Conservation (phyloP, 192 early-diverging fungal species). For the Coemansia sp. region DNA sequence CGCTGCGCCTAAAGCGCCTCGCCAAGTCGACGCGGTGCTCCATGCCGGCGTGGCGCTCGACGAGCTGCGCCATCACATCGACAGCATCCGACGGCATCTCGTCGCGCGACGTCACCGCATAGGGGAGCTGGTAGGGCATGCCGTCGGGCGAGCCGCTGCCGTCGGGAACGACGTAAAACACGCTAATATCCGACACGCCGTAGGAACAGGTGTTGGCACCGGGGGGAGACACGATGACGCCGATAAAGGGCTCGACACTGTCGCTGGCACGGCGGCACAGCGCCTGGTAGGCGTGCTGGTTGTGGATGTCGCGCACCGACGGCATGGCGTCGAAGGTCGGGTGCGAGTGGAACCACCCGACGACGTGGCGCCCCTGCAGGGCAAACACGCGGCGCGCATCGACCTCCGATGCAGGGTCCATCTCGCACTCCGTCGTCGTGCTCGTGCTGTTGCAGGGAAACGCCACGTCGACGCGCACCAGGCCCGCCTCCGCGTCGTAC, state of each 20-base stretch:
- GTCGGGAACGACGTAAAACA: slow-evolving; percentile 11
- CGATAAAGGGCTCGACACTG: slow-evolving; percentile 85
- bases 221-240: slow-evolving; percentile 85
- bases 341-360: slow-evolving; percentile 98
- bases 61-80: slow-evolving; percentile 55
- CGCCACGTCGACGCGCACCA: slow-evolving; percentile 62
- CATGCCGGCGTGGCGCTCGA: slow-evolving; percentile 60
- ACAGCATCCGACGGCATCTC: slow-evolving; percentile 55
- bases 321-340: slow-evolving; percentile 91
- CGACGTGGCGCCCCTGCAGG: slow-evolving; percentile 60
- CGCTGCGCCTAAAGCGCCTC: slow-evolving; percentile 51
- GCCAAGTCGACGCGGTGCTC: slow-evolving; percentile 60
- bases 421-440: slow-evolving; percentile 90
- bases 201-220: slow-evolving; percentile 47
- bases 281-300: slow-evolving; percentile 83
- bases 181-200: slow-evolving; percentile 42
- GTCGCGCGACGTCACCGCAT: slow-evolving; percentile 51
- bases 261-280: slow-evolving; percentile 64
- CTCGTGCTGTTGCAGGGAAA: slow-evolving; percentile 83
- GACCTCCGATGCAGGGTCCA: slow-evolving; percentile 88
- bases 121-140: slow-evolving; percentile 21
- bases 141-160: not conserved
- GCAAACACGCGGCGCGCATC: slow-evolving; percentile 76
- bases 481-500: slow-evolving; percentile 53
- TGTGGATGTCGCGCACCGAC: slow-evolving; percentile 87